phyloP scores from a whole-genome alignment of 495 filamentous ascomycete species.

The Hypoxylon fragiforme region DNA sequence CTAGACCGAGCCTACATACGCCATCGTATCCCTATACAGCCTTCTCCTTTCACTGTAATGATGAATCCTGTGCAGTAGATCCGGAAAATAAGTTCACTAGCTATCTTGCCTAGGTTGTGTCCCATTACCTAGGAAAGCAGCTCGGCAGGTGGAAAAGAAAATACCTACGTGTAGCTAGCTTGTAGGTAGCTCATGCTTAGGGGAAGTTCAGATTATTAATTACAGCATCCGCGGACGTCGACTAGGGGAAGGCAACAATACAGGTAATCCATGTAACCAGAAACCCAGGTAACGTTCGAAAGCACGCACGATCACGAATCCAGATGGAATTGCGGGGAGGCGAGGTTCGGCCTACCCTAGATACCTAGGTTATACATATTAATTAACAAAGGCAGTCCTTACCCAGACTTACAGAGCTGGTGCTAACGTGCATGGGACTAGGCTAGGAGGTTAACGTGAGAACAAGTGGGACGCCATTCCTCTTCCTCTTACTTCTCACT shows the following conservation, averaged over 20 bases:
- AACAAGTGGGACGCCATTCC: slow-evolving; percentile 17
- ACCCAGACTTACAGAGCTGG: slow-evolving; percentile 19
- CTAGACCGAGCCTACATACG: no score
- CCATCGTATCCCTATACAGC: no score
- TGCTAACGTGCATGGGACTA: slow-evolving; percentile 15
- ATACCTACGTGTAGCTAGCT: no score
- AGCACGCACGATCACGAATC: slow-evolving; percentile 30
- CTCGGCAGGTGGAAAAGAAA: no score
- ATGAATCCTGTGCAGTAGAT: no score
- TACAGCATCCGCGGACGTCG: slow-evolving; percentile 11
- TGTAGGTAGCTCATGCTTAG: slow-evolving; percentile 1
- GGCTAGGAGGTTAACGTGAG: slow-evolving; percentile 13
- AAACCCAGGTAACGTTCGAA: slow-evolving; percentile 16
- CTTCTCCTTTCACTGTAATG: no score
- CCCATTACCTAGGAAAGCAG: no score
- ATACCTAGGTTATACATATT: no score
- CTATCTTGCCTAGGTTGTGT: no score
- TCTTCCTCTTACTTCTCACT: neutral
- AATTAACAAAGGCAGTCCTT: no score
- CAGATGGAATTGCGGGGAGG: slow-evolving; percentile 31
- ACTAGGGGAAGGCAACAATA: slow-evolving; percentile 13
- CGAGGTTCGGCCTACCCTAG: no score
- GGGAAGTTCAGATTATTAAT: neutral
- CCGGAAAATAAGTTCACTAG: no score
- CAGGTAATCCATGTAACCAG: neutral